Evolutionary conservation across 768 basidiomycete species (phyloP).

Genomic region (Phylloporus arenicola): DNA sequence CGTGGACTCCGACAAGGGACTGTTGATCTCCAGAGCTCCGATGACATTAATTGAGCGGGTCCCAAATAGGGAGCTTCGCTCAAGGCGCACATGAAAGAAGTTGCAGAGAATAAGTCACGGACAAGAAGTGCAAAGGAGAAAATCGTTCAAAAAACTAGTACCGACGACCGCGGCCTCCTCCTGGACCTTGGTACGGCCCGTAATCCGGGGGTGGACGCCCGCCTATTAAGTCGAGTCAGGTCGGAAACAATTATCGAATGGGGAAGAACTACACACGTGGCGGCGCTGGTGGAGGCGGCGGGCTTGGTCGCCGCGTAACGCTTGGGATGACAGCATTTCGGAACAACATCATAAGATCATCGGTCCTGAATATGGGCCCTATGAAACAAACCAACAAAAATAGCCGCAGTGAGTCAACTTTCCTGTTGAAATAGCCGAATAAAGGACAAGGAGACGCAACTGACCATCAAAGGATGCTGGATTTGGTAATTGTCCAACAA

Average conservation of each 20-base stretch:
- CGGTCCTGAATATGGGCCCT: constrained; percentile 89
- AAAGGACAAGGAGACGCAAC: constrained; percentile 21
- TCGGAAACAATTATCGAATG: not conserved
- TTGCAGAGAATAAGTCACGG: constrained; percentile 12
- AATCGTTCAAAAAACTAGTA: constrained; percentile 23
- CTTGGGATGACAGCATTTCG: constrained; percentile 77
- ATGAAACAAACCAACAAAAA: not conserved
- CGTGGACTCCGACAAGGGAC: not conserved
- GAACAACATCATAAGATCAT: constrained; percentile 85
- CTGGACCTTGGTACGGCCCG: constrained; percentile 79
- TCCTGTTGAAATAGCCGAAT: constrained; percentile 10
- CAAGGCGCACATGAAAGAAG: constrained; percentile 2
- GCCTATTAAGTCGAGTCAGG: constrained; percentile 29
- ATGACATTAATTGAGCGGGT: constrained; percentile 1
- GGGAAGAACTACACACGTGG: constrained; percentile 29
- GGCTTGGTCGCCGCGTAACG: constrained; percentile 41
- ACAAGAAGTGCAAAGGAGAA: constrained; percentile 7
- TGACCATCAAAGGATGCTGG: constrained; percentile 78
- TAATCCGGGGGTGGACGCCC: constrained; percentile 83
- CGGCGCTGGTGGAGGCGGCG: constrained; percentile 53
- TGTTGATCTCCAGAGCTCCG: not conserved
- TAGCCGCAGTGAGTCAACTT: constrained; percentile 6
- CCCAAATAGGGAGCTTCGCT: not conserved
- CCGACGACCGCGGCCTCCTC: constrained; percentile 39
- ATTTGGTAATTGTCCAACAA: constrained; percentile 74